These are phyloP conservation scores for Sclerotinia borealis DNA, from an alignment of 2,329 filamentous ascomycete genomes.

Conservation along the genomic window DNA sequence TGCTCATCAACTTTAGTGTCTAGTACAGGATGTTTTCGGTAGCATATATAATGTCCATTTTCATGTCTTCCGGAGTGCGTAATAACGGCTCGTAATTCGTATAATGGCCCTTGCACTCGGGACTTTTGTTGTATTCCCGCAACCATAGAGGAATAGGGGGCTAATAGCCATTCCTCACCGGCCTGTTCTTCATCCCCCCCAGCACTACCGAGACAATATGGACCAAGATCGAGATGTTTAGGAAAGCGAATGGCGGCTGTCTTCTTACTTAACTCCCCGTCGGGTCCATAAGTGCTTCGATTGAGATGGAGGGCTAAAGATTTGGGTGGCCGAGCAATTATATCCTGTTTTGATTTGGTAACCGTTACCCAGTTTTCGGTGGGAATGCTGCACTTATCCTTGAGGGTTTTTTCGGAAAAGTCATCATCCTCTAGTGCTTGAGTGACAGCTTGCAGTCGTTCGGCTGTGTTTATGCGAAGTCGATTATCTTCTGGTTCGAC, in stretches of 20 bases:
- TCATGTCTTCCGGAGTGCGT: constrained; percentile 89
- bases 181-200: constrained; percentile 23
- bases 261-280: constrained; percentile 78
- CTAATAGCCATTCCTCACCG: constrained; percentile 63
- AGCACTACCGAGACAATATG: constrained; percentile 73
- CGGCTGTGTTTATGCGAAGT: constrained; percentile 33
- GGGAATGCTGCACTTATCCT: constrained; percentile 58
- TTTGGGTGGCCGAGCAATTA: constrained; percentile 74
- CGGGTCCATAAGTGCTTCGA: constrained; percentile 79
- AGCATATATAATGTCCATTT: constrained; percentile 93
- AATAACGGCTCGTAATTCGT: constrained; percentile 75
- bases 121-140: constrained; percentile 47
- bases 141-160: constrained; percentile 69
- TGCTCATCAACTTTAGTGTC: constrained; percentile 26
- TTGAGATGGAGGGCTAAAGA: constrained; percentile 85
- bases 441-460: constrained; percentile 60
- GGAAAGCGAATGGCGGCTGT: constrained; percentile 74
- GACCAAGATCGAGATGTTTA: constrained; percentile 63
- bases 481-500: constrained; percentile 23
- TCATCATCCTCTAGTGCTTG: constrained; percentile 71
- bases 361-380: constrained; percentile 64
- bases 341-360: constrained; percentile 85
- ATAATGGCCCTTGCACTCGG: constrained; percentile 53
- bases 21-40: constrained; percentile 58
- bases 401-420: constrained; percentile 64